phyloP scores from a whole-genome alignment of 139 green algal species.

The Chlorella sp. region DNA sequence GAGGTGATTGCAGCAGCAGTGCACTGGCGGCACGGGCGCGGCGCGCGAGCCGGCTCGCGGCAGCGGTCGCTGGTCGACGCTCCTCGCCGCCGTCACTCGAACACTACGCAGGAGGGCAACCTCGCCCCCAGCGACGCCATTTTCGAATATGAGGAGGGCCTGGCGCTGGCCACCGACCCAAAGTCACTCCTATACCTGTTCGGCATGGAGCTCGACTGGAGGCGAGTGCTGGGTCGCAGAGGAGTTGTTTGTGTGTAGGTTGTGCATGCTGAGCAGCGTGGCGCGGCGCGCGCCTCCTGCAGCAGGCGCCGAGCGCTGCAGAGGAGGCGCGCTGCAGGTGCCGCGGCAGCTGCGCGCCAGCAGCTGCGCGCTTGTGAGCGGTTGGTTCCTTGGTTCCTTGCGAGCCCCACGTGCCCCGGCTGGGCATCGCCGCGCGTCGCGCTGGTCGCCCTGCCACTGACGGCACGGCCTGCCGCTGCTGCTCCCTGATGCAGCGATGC shows the following conservation, averaged over 20 bases:
- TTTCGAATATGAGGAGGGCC: constrained; percentile 28
- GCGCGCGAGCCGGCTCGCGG: neutral
- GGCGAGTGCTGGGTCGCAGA: neutral
- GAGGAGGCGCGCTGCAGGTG: too few relatives aligned
- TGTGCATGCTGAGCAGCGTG: neutral
- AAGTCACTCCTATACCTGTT: constrained; percentile 96
- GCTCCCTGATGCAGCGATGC: constrained; percentile 31
- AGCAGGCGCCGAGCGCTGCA: too few relatives aligned
- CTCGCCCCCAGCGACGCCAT: constrained; percentile 25
- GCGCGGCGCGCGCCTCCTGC: too few relatives aligned
- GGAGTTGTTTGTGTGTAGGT: neutral
- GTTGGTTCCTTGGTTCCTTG: neutral
- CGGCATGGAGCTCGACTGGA: constrained; percentile 90
- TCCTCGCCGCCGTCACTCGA: too few relatives aligned
- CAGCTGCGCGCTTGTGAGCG: neutral
- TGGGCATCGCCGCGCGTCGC: neutral
- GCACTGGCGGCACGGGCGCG: neutral
- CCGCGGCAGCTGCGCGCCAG: neutral
- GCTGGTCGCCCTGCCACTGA: neutral
- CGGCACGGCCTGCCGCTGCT: neutral
- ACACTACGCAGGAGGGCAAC: neutral
- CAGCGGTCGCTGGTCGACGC: neutral
- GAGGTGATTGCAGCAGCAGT: too few relatives aligned
- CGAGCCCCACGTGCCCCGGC: neutral
- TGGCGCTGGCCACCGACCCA: constrained; percentile 78